Percentiles rank a stretch among this genome's conserved stretches.
Conservation (phyloP, 495 filamentous ascomycete species). For the Antarctomyces pellizariae region DNA sequence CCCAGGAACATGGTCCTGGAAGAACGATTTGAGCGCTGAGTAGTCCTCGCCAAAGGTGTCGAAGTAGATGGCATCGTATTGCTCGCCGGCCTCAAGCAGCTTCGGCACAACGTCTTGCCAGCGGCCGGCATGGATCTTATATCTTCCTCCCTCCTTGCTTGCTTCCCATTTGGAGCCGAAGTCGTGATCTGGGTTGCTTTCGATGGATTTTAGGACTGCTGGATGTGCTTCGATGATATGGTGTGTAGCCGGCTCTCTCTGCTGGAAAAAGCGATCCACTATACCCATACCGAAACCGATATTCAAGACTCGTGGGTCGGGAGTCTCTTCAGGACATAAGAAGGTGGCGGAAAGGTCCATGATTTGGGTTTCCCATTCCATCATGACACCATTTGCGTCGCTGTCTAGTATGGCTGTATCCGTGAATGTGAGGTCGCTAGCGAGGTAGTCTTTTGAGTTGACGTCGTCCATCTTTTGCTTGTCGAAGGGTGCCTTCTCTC, state of each 20-base stretch:
- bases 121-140: slow-evolving; percentile 28
- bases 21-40: slow-evolving; percentile 61
- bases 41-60: slow-evolving; percentile 96
- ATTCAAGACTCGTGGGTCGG: slow-evolving; percentile 56
- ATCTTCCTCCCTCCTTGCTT: slow-evolving; percentile 17
- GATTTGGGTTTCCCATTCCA: slow-evolving; percentile 85
- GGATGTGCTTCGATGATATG: slow-evolving; percentile 91
- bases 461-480: slow-evolving; percentile 11
- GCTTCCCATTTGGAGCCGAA: slow-evolving; percentile 24
- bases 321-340: slow-evolving; percentile 15
- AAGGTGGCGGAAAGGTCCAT: slow-evolving; percentile 49
- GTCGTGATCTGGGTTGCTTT: slow-evolving; percentile 14
- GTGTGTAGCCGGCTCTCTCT: slow-evolving; percentile 36
- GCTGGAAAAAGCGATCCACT: slow-evolving; percentile 62
- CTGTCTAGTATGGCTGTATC: slow-evolving; percentile 50
- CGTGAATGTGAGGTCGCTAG: slow-evolving; percentile 51
- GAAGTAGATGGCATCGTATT: slow-evolving; percentile 89
- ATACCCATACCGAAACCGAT: slow-evolving; percentile 96
- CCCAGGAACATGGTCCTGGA: slow-evolving; percentile 63
- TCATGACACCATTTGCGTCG: slow-evolving; percentile 80
- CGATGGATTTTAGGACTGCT: slow-evolving; percentile 48
- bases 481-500: slow-evolving; percentile 6
- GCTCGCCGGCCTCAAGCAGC: slow-evolving; percentile 40
- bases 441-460: slow-evolving; percentile 39
- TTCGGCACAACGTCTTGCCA: slow-evolving; percentile 69